These are phyloP conservation scores for Trichoderma koningii DNA, from an alignment of 2,329 filamentous ascomycete species.

Conservation along the genomic window DNA sequence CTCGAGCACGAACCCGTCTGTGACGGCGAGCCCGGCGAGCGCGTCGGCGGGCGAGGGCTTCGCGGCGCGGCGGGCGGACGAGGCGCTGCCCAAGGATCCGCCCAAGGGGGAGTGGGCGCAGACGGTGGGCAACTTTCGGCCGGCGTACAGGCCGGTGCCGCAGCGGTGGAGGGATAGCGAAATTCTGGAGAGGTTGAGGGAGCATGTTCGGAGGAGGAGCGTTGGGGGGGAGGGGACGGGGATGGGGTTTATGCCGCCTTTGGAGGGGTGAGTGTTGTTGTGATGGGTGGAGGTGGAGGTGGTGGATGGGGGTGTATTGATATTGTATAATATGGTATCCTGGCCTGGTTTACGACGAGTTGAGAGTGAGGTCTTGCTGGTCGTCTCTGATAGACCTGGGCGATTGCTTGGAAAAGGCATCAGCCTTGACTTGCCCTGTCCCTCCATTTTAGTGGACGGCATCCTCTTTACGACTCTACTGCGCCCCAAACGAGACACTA, in stretches of 20 bases:
- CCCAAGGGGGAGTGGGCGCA: constrained; percentile 86
- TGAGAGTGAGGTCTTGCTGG: not conserved
- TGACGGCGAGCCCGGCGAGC: constrained; percentile 35
- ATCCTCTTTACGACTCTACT: too few relatives aligned
- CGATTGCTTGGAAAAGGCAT: not conserved
- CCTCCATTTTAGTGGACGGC: too few relatives aligned
- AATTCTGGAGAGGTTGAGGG: constrained; percentile 72
- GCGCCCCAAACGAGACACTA: too few relatives aligned
- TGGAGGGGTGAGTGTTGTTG: constrained; percentile 34
- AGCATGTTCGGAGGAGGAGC: constrained; percentile 71
- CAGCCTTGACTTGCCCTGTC: too few relatives aligned
- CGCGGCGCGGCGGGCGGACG: constrained; percentile 30
- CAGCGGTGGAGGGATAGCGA: constrained; percentile 81
- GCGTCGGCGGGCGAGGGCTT: constrained; percentile 29
- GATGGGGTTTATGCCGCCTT: constrained; percentile 61
- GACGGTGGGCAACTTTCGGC: constrained; percentile 91
- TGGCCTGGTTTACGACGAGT: not conserved
- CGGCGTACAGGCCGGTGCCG: constrained; percentile 89
- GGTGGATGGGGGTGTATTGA: not conserved
- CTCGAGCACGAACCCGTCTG: constrained; percentile 45
- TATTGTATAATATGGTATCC: not conserved
- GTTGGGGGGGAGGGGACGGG: constrained; percentile 46
- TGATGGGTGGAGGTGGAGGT: not conserved
- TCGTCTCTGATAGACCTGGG: not conserved
- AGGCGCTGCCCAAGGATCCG: constrained; percentile 42